A percentile compares a stretch with the other conserved stretches of the same genome.
Evolutionary conservation across 2,329 filamentous ascomycete genomes (phyloP).

Genomic region (Zasmidium citrigriseum): DNA sequence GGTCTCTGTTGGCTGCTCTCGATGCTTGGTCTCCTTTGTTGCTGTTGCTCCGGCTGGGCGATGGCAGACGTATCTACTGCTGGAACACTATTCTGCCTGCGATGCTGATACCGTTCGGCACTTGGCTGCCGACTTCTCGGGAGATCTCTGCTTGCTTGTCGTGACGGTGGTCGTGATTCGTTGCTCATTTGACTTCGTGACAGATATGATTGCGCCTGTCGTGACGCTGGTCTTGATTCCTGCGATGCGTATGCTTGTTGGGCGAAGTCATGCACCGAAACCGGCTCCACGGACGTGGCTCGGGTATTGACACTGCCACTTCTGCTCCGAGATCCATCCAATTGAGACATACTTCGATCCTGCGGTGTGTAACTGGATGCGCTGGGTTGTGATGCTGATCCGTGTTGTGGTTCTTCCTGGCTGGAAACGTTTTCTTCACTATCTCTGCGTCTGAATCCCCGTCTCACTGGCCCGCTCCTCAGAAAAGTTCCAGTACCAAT

Average conservation of each 20-base stretch:
- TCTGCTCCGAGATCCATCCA: conserved; percentile 28
- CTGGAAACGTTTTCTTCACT: conserved; percentile 49
- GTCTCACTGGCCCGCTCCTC: conserved; percentile 71
- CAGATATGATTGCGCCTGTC: conserved; percentile 27
- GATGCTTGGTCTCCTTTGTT: conserved; percentile 26
- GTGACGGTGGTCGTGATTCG: conserved; percentile 31
- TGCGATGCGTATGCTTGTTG: conserved; percentile 23
- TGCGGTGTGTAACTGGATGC: conserved; percentile 29
- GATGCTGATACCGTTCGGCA: conserved; percentile 27
- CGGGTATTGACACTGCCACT: conserved; percentile 34
- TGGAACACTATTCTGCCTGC: conserved; percentile 28
- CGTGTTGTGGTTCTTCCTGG: conserved; percentile 33
- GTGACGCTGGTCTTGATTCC: conserved; percentile 26
- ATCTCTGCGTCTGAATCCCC: conserved; percentile 65
- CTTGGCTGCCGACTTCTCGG: conserved; percentile 33
- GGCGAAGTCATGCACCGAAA: conserved; percentile 39
- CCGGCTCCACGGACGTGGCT: conserved; percentile 35
- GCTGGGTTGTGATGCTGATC: conserved; percentile 30
- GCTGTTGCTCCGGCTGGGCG: conserved; percentile 7
- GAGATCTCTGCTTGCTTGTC: conserved; percentile 30
- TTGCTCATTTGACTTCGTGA: conserved; percentile 30
- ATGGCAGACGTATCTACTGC: conserved; percentile 15
- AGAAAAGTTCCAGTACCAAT: conserved; percentile 76
- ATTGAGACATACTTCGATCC: conserved; percentile 26
- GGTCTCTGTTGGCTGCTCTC: conserved; percentile 25